Base-by-base conservation (phyloP, 306 rosid genomes). In the Rosa multiflora region DNA sequence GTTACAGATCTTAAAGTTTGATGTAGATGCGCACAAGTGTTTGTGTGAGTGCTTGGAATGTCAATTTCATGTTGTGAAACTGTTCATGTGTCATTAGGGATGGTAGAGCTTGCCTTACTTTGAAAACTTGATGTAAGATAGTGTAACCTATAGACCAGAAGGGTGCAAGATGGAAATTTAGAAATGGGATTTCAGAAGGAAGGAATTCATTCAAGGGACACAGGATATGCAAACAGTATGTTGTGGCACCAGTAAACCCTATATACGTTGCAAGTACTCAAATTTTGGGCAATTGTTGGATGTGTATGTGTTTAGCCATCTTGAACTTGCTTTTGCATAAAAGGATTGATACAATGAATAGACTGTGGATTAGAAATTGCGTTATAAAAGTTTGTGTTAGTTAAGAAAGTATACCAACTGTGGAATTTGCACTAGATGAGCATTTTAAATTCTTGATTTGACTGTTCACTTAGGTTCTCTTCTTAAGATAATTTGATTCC, bases 1-100 rank as follows among this genome's bases (percentile, higher is more conserved):
- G 20, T 69, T 75, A 3, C 67, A 67, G 23, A 76, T 78, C 29
- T 59, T 61, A 37, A 42, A n/a, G 35, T 55, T 73, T 49, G 53
- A 37, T n/a, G 13, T 44, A 15, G 44, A 55, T 13, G 49, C 4
- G n/a, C n/a, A 43, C 48, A 13, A 10, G 62, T 18, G 32, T 61
- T 11, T 51, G 21, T 21, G 2, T 43, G 18, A 32, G 15, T 35
- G 43, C 29, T 17, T 80, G 44, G 39, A 63, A n/a, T 49, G n/a
- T 7, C 35, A 53, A 68, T 53, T 66, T 2, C 29, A 63, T 56
- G 53, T n/a, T n/a, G n/a, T n/a, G n/a, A n/a, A n/a, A n/a, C n/a
- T n/a, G n/a, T 26, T 35, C 63, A 0, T 48, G 35, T 63, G 18
- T 21, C 21, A 47, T 8, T 20, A 72, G 64, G 48, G 46, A 6